Percentiles rank a stretch among this genome's conserved stretches.
Evolutionary conservation across 106 monocot genomes (phyloP).

Genomic region (Dactylorhiza incarnata): DNA sequence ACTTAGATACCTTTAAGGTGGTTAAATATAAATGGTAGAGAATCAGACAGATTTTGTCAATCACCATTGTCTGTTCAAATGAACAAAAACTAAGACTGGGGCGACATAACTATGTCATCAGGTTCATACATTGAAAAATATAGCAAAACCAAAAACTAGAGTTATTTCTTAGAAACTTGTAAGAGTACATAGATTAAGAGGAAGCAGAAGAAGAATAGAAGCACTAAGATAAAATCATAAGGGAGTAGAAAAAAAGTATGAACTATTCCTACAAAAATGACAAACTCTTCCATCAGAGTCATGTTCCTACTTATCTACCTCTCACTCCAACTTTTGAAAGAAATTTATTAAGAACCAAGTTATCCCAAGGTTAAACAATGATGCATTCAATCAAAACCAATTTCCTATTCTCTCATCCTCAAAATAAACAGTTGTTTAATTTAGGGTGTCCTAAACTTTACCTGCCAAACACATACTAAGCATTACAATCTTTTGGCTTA

Average conservation of each 20-base stretch:
- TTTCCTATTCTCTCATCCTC: too few relatives aligned
- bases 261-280: too few relatives aligned
- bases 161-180: neutral
- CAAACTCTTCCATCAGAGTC: too few relatives aligned
- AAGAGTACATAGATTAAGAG: neutral
- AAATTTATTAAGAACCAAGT: too few relatives aligned
- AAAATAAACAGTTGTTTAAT: too few relatives aligned
- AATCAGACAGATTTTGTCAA: conserved; percentile 5
- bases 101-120: conserved; percentile 8
- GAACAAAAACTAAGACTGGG: conserved; percentile 12
- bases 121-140: neutral
- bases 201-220: neutral
- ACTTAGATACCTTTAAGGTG: neutral
- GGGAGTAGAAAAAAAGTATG: neutral
- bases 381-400: too few relatives aligned
- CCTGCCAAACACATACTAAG: too few relatives aligned
- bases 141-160: neutral
- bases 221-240: neutral
- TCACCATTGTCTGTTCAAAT: conserved; percentile 3
- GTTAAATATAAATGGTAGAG: neutral
- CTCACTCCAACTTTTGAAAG: too few relatives aligned
- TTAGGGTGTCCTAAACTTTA: too few relatives aligned
- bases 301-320: too few relatives aligned
- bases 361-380: too few relatives aligned
- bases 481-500: too few relatives aligned